Conservation (phyloP, 108 stramenopile species). For the Stephanodiscus minutulus region DNA sequence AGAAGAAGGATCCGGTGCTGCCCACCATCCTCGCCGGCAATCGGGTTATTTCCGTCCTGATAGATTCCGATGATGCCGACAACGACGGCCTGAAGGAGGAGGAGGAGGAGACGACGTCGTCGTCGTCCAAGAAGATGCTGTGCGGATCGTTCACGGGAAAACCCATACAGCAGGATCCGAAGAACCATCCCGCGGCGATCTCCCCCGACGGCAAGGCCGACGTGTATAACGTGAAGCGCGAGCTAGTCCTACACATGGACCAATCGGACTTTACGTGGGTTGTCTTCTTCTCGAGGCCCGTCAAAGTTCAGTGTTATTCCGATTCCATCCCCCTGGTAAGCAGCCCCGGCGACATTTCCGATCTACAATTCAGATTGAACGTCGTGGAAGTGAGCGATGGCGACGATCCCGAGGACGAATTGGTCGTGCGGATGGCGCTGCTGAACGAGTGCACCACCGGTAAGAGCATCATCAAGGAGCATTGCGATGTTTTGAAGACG, state of each 20-base stretch:
- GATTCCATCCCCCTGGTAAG: slow-evolving; percentile 32
- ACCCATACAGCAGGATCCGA: slow-evolving; percentile 38
- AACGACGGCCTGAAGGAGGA: slow-evolving; percentile 14
- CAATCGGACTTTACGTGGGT: slow-evolving; percentile 90
- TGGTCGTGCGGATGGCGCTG: slow-evolving; percentile 81
- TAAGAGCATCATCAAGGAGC: slow-evolving; percentile 37
- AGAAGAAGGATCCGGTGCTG: slow-evolving; percentile 12
- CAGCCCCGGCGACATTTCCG: slow-evolving; percentile 19
- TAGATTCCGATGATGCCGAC: slow-evolving; percentile 38
- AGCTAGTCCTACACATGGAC: slow-evolving; percentile 70
- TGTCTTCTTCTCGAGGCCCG: slow-evolving; percentile 88
- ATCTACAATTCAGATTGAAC: slow-evolving; percentile 40
- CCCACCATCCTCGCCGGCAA: slow-evolving; percentile 63
- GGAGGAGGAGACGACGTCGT: not conserved
- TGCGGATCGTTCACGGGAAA: slow-evolving; percentile 46
- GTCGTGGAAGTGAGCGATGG: slow-evolving; percentile 39
- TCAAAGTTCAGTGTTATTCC: slow-evolving; percentile 59
- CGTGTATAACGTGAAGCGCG: slow-evolving; percentile 53
- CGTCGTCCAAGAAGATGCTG: slow-evolving; percentile 24
- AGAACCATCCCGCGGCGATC: slow-evolving; percentile 28
- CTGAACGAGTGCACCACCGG: slow-evolving; percentile 83
- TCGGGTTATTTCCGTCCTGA: slow-evolving; percentile 39
- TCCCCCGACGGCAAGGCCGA: slow-evolving; percentile 28
- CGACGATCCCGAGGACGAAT: slow-evolving; percentile 28
- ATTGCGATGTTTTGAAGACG: slow-evolving; percentile 33